Conservation (phyloP, 1,284 basidiomycete genomes). For the Ceratobasidium sp. region DNA sequence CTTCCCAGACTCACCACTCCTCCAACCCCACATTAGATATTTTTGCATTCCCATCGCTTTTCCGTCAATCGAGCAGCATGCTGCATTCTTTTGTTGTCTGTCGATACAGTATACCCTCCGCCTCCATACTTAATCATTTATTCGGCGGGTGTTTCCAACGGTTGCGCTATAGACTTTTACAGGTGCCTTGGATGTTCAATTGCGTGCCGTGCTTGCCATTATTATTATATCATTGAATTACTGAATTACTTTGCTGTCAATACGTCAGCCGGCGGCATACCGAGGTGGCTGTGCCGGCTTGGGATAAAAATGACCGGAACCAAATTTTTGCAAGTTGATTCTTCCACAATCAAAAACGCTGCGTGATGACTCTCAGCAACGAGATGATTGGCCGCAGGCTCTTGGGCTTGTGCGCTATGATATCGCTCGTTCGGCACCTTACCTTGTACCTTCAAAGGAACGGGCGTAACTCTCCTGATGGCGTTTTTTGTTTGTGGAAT, state of each 20-base stretch:
- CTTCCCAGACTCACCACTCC: slow-evolving; percentile 15
- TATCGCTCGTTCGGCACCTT: slow-evolving; percentile 47
- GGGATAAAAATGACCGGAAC: slow-evolving; percentile 15
- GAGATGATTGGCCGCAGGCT: slow-evolving; percentile 40
- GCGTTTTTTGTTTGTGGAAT: slow-evolving; percentile 38
- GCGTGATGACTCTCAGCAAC: slow-evolving; percentile 44
- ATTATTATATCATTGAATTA: slow-evolving; percentile 34
- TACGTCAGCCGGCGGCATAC: slow-evolving; percentile 21
- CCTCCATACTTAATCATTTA: slow-evolving; percentile 31
- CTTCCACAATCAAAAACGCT: slow-evolving; percentile 47
- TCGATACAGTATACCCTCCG: slow-evolving; percentile 34
- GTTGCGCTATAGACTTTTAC: slow-evolving; percentile 29
- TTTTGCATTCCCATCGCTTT: slow-evolving; percentile 24
- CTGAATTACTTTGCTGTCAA: slow-evolving; percentile 6
- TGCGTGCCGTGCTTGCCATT: slow-evolving; percentile 4
- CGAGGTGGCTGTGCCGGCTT: slow-evolving; percentile 19
- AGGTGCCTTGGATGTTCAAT: not conserved
- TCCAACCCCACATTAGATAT: slow-evolving; percentile 13
- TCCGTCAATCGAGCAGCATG: slow-evolving; percentile 13
- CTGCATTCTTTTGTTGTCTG: not conserved
- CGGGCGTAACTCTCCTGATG: slow-evolving; percentile 46
- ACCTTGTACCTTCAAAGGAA: slow-evolving; percentile 45
- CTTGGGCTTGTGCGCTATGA: slow-evolving; percentile 33
- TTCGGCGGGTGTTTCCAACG: slow-evolving; percentile 16
- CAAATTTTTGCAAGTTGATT: slow-evolving; percentile 42